A percentile compares a stretch with the other conserved stretches of the same genome.
These are phyloP conservation scores for Astragalus membranaceus DNA, from an alignment of 306 rosid genomes.

Conservation along the genomic window DNA sequence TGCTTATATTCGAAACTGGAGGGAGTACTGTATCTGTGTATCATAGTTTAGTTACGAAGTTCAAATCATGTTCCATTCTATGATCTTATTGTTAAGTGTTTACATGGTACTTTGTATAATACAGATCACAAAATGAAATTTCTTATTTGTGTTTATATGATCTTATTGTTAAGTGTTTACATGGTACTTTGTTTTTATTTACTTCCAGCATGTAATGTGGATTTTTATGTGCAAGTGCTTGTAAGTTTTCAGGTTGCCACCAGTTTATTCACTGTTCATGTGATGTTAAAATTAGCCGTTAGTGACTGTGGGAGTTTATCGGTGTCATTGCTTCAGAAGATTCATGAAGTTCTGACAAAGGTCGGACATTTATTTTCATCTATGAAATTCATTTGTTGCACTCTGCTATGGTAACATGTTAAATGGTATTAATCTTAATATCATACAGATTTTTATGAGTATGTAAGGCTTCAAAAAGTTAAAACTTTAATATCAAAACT, in stretches of 20 bases:
- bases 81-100: conserved; percentile 11
- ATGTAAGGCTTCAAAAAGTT: conserved; percentile 3
- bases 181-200: too few relatives aligned
- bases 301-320: conserved; percentile 74
- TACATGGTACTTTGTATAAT: not conserved
- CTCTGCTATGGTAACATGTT: not conserved
- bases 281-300: conserved; percentile 56
- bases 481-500: not conserved
- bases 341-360: conserved; percentile 47
- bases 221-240: not conserved
- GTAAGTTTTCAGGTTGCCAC: conserved; percentile 64
- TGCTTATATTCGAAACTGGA: too few relatives aligned
- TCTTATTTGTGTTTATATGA: not conserved
- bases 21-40: not conserved
- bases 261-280: conserved; percentile 64
- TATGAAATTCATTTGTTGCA: not conserved
- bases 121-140: not conserved
- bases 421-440: not conserved
- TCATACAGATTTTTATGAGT: not conserved
- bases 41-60: conserved; percentile 8
- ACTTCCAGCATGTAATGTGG: not conserved
- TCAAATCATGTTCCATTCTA: not conserved
- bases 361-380: conserved; percentile 29
- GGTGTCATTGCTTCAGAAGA: conserved; percentile 64
- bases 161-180: too few relatives aligned